These are phyloP conservation scores for Ogataea allantospora DNA, from an alignment of 805 yeast species.

Conservation along the genomic window DNA sequence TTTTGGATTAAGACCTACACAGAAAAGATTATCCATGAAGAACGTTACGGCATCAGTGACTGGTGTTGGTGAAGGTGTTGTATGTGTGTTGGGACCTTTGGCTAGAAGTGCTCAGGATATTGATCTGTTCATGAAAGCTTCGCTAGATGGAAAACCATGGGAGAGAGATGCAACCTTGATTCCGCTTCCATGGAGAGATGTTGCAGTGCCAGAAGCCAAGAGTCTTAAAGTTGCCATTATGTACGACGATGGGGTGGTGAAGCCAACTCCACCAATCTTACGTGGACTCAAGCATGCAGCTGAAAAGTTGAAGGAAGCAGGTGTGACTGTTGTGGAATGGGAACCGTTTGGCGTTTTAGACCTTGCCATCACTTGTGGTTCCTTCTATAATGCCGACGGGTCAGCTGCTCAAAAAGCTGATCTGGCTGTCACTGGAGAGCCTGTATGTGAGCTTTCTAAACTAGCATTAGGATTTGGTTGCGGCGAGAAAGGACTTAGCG, in stretches of 20 bases:
- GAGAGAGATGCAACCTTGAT: slow-evolving; percentile 44
- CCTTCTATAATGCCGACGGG: slow-evolving; percentile 61
- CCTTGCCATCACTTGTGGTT: slow-evolving; percentile 52
- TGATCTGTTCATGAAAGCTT: slow-evolving; percentile 45
- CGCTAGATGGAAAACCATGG: slow-evolving; percentile 56
- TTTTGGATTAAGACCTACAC: slow-evolving; percentile 50
- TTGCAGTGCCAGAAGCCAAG: slow-evolving; percentile 34
- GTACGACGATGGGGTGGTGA: slow-evolving; percentile 47
- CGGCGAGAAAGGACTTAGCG: slow-evolving; percentile 46
- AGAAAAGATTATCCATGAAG: slow-evolving; percentile 44
- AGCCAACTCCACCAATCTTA: slow-evolving; percentile 49
- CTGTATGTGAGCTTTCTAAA: slow-evolving; percentile 53
- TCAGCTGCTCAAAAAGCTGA: slow-evolving; percentile 48
- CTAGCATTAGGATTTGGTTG: slow-evolving; percentile 53
- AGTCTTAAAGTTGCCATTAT: slow-evolving; percentile 46
- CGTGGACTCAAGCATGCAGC: slow-evolving; percentile 47
- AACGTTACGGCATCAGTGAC: slow-evolving; percentile 38
- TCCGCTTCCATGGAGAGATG: slow-evolving; percentile 53
- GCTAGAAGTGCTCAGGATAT: slow-evolving; percentile 49
- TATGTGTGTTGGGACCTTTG: slow-evolving; percentile 46
- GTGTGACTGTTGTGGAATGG: slow-evolving; percentile 53
- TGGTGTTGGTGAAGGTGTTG: slow-evolving; percentile 48
- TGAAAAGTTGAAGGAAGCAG: slow-evolving; percentile 52
- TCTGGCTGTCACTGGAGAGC: slow-evolving; percentile 63
- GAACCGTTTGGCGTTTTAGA: slow-evolving; percentile 52